Percentiles rank a stretch among this genome's conserved stretches.
Evolutionary conservation across 495 filamentous ascomycete genomes (phyloP).

Genomic region (Neurospora cerealis): DNA sequence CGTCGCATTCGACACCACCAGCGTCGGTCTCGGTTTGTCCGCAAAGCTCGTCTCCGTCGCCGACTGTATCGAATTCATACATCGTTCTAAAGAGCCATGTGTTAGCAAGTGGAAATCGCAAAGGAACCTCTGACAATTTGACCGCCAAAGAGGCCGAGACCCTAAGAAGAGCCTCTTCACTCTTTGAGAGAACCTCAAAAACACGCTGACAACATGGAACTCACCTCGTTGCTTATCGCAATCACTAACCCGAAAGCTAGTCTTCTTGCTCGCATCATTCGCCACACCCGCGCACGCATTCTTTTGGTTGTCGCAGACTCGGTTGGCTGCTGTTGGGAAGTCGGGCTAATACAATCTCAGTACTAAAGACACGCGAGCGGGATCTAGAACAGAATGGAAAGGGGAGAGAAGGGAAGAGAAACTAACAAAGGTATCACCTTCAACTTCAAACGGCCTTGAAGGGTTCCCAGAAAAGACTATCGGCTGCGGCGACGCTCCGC

Average conservation of each 20-base stretch:
- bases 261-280: conserved; percentile 14
- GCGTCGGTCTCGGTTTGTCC: not conserved
- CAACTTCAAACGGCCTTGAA: conserved; percentile 33
- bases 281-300: conserved; percentile 27
- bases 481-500: conserved; percentile 13
- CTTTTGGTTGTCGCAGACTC: conserved; percentile 32
- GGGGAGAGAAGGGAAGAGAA: not conserved
- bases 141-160: not conserved
- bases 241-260: conserved; percentile 18
- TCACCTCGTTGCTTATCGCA: conserved; percentile 30
- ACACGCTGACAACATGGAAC: conserved; percentile 2
- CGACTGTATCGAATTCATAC: conserved; percentile 15
- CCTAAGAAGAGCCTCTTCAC: not conserved
- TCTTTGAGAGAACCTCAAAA: not conserved
- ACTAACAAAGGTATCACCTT: conserved; percentile 39
- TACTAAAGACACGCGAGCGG: too few relatives aligned
- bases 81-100: conserved; percentile 12
- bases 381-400: too few relatives aligned
- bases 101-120: not conserved
- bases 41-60: conserved; percentile 17
- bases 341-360: conserved; percentile 3
- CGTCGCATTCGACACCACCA: not conserved
- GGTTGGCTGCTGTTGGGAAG: conserved; percentile 28
- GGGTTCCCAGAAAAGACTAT: conserved; percentile 28
- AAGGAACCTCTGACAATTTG: not conserved